phyloP scores from a whole-genome alignment of 148 eudicot species.

The Spergularia marina region DNA sequence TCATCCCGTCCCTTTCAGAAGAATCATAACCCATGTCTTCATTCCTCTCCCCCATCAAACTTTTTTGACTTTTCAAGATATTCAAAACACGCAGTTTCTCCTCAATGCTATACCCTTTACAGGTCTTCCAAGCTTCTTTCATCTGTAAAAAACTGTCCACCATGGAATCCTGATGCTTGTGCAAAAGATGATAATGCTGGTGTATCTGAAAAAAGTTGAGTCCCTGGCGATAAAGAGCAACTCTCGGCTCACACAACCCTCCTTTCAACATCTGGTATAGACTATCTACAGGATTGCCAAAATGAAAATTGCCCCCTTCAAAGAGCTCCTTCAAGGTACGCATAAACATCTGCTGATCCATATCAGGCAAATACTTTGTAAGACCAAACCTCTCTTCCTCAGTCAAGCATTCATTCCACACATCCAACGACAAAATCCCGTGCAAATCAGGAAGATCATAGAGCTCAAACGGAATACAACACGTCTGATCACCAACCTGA shows the following conservation, averaged over 20 bases:
- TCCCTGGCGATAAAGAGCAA: constrained; percentile 85
- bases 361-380: constrained; percentile 79
- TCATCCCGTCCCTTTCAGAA: constrained; percentile 61
- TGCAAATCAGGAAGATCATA: constrained; percentile 74
- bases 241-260: constrained; percentile 91
- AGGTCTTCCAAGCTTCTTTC: constrained; percentile 75
- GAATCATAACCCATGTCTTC: constrained; percentile 60
- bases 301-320: constrained; percentile 71
- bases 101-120: constrained; percentile 79
- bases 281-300: constrained; percentile 67
- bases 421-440: constrained; percentile 76
- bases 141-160: constrained; percentile 66
- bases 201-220: constrained; percentile 65
- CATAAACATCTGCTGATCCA: constrained; percentile 85
- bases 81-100: constrained; percentile 89
- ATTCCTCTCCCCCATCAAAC: constrained; percentile 67
- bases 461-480: constrained; percentile 78
- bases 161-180: constrained; percentile 74
- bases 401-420: constrained; percentile 83
- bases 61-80: constrained; percentile 71
- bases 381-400: constrained; percentile 83
- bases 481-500: constrained; percentile 86
- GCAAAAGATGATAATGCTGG: constrained; percentile 69
- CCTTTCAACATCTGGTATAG: constrained; percentile 86
- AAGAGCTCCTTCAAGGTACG: constrained; percentile 81